These are phyloP conservation scores for Bisporella sp. DNA, from an alignment of 2,329 filamentous ascomycete species.

Conservation along the genomic window DNA sequence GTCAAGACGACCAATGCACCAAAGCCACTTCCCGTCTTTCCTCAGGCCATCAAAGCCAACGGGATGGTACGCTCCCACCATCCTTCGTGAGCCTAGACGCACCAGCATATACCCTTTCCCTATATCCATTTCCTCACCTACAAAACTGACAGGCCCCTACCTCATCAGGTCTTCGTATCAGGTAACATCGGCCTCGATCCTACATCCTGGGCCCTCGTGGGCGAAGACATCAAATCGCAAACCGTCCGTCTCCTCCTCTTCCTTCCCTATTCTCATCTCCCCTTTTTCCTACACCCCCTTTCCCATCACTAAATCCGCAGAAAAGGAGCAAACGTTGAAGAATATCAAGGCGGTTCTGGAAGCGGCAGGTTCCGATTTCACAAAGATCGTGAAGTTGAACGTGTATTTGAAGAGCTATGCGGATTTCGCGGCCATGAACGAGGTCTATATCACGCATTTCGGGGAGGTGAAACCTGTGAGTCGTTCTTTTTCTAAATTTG, in stretches of 20 bases:
- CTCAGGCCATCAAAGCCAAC: conserved; percentile 61
- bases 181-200: conserved; percentile 64
- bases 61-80: conserved; percentile 42
- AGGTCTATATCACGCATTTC: conserved; percentile 66
- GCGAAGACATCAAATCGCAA: conserved; percentile 58
- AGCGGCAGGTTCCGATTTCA: conserved; percentile 57
- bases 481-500: background rate
- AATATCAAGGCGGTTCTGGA: conserved; percentile 65
- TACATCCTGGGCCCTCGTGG: conserved; percentile 48
- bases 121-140: no score
- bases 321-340: conserved; percentile 3
- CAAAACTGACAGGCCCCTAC: no score
- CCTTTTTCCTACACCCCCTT: background rate
- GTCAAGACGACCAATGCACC: background rate
- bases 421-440: conserved; percentile 70
- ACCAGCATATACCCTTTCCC: no score
- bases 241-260: conserved; percentile 33
- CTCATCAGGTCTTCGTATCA: conserved; percentile 49
- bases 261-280: background rate
- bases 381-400: conserved; percentile 64
- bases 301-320: background rate
- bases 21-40: conserved; percentile 45
- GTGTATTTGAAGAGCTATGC: conserved; percentile 70
- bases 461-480: conserved; percentile 35
- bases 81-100: background rate